Percentiles rank a stretch among this genome's conserved stretches.
Conservation (phyloP, 345 rosid species). For the Eucalyptus sp. region DNA sequence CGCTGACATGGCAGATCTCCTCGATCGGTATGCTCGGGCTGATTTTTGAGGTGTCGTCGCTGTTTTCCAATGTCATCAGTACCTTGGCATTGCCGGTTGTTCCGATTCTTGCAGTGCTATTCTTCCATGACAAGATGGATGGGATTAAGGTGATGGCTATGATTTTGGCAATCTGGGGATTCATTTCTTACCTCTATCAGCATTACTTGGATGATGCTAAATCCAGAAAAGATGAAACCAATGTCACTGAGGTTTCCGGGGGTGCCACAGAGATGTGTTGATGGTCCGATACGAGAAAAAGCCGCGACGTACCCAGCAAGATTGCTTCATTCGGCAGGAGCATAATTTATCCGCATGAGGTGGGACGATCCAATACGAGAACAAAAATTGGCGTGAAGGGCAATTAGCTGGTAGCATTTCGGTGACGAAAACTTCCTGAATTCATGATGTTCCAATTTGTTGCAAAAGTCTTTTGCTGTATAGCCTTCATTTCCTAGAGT, state of each 20-base stretch:
- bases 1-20: constrained; percentile 34
- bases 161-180: constrained; percentile 45
- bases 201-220: constrained; percentile 22
- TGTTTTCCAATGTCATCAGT: constrained; percentile 44
- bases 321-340: background rate
- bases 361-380: background rate
- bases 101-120: constrained; percentile 36
- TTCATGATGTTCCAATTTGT: background rate
- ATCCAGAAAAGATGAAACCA: background rate
- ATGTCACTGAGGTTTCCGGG: background rate
- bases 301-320: background rate
- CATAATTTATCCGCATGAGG: background rate
- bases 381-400: background rate
- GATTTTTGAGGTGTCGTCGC: constrained; percentile 35
- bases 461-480: background rate
- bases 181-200: constrained; percentile 36
- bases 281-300: background rate
- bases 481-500: background rate
- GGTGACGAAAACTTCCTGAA: background rate
- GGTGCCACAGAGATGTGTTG: background rate
- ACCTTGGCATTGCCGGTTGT: constrained; percentile 31
- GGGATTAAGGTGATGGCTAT: constrained; percentile 41
- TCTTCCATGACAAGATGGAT: constrained; percentile 44
- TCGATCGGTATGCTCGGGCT: constrained; percentile 32
- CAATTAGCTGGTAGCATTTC: background rate